Base-by-base conservation (phyloP, 2,329 filamentous ascomycete genomes). In the Fusarium chlamydosporum region DNA sequence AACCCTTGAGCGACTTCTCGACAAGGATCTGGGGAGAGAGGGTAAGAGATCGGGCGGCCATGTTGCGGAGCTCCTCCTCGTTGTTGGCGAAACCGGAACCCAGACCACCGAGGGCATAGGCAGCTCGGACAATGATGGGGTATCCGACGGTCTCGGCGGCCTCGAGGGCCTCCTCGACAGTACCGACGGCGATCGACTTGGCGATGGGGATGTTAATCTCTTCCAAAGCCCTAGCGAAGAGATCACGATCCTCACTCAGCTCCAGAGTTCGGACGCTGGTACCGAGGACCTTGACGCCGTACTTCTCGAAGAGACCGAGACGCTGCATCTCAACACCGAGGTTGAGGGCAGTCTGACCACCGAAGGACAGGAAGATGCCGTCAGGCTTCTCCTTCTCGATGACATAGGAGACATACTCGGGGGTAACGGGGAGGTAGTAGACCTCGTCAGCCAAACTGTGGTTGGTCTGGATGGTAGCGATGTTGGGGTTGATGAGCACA, bases 191-290 rank as follows among this genome's bases (percentile, higher is more conserved):
- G 75, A 97, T 94, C 9, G 94, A 97, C 83, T 97, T 92, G 57
- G 96, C 96, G 75, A 98, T 97, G 63, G 96, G 96, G 74, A 98
- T 98, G 77, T 97, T 86, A 78, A 99, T 99, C 84, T 98, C 95
- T 75, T 97, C 94, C 65, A 99, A 86, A 50, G 96, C 96, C 83
- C 96, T 94, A 65, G 95, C 90, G 79, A 99, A 99, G 69, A 98
- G 87, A 78, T 98, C 96, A 84, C 96, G 91, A 80, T 99, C 96
- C 82, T 98, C 95, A 76, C 91, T 95, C 56, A 94, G 92, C 86
- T 97, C 94, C 61, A 99, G 86, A 20, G 96, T 98, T 81, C 93
- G 91, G 77, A 98, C 91, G 79, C 93, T 96, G 47, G 96, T 99
- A 78, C 96, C 96, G 53, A 99, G 88, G 47, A 99, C 96, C 82